Evolutionary conservation across 495 filamentous ascomycete species (phyloP), one percentile per base, ranked within the genome.

Genomic region (Daldinia vernicosa): DNA sequence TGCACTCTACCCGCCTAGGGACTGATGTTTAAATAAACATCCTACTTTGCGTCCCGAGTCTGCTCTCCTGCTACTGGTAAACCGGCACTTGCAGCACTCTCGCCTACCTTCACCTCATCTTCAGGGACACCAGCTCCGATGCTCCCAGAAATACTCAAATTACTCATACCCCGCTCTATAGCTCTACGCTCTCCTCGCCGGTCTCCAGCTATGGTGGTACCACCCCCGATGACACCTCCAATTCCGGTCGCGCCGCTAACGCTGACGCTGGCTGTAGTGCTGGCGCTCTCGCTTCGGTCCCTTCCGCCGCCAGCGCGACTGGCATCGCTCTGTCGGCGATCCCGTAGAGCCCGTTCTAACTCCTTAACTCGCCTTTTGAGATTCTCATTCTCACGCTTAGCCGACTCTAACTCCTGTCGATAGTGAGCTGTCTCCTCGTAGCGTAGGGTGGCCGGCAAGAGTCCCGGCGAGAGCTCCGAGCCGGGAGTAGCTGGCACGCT

Each of bases 381-480:
- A 39, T 82, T 76, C 61, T 96, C 93, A 74, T 97, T 97, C 80
- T 97, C 94, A 9, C 85, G 81, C 79, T 91, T 93, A 39, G 90
- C 86, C 6, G 79, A 79, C 52, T 97, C 93, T 12, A 95, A 74
- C 74, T 96, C 93, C 53, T 84, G 82, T 43, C 88, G 85, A 62
- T 92, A 90, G 57, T 87, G 84, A 0, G 87, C 84, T 2, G 86
- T 85, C 77, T 96, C 93, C 71, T 95, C 92, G 75, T 91, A 91
- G 4, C 91, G 80, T 61, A 82, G 72, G n/a, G 85, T 86, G 24
- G 80, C 83, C n/a, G 81, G 84, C 19, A 88, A 47, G 33, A 83
- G 74, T n/a, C 79, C 81, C 0, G 82, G 82, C 2, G 82, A 84
- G 15, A 80, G 75, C 66, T 84, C 76, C 24, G 74, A 77, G 26